Evolutionary conservation across 768 basidiomycete species (phyloP), one percentile per base, ranked within the genome.

Genomic region (Zangia roseola): DNA sequence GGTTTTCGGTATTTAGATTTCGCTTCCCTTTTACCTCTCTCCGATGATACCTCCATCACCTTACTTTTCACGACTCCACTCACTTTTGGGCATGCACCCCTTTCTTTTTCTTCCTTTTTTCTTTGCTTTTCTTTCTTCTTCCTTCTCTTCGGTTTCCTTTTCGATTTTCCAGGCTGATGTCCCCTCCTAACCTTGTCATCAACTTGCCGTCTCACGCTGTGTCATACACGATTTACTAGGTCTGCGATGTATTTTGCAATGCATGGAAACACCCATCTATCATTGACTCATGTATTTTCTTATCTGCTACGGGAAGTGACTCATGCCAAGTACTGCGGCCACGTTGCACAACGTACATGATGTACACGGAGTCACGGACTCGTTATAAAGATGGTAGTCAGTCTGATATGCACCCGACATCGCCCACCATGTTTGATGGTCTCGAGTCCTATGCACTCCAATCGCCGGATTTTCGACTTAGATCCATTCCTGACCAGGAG

Each of bases 1-100:
- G 81, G 80, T 75, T 73, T 68, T 70, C 69, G 73, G 73, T 69
- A 76, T 73, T 76, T 88, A 84, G 84, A 84, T 76, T 79, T 77
- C 31, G 40, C 28, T 63, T 72, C 73, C 64, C 63, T 69, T 74
- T 85, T 83, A 80, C 81, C 82, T 81, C 74, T 81, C 74, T 74
- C 78, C 76, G 78, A 88, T 84, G 86, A 89, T 88, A 89, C 86
- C 87, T 85, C 74, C 65, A 70, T 71, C 57, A 37, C 59, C 57
- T 56, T 68, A 38, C 63, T 63, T 54, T 56, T 65, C 50, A 47
- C 50, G 60, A 49, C 58, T 55, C 45, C 52, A 54, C 54, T 58
- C 60, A 50, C 53, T 58, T 52, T 57, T 50, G 60, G 56, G 57
- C 56, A 58, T 57, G 52, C 51, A 57, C 47, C 60, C 44, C 59